Conservation (phyloP, 2,329 filamentous ascomycete genomes). For the Xylaria polymorpha region DNA sequence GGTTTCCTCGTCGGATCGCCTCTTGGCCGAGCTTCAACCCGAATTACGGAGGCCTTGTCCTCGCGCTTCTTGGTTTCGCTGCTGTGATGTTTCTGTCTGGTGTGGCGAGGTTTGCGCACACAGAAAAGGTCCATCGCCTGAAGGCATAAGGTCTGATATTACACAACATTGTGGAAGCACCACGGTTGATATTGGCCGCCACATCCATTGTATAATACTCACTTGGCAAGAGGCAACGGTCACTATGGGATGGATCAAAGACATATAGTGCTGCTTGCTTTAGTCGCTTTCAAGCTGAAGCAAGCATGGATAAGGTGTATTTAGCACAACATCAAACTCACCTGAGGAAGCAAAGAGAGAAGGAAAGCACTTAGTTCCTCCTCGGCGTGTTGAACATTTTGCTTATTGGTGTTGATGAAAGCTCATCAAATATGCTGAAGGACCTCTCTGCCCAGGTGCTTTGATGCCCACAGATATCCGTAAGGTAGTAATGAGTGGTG, state of each 20-base stretch:
- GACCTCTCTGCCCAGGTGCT: too few relatives aligned
- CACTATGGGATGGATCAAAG: constrained; percentile 1
- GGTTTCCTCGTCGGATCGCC: background rate
- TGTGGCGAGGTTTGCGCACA: constrained; percentile 29
- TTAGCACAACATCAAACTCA: background rate
- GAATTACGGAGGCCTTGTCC: background rate
- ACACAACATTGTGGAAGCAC: background rate
- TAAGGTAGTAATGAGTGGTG: too few relatives aligned
- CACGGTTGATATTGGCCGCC: background rate
- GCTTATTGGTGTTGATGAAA: background rate
- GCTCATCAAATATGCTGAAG: background rate
- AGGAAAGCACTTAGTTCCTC: constrained; percentile 13
- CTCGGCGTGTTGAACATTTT: background rate
- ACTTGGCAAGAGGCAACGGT: background rate
- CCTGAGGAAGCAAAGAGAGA: background rate
- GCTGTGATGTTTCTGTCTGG: constrained; percentile 10
- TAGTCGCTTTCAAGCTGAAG: constrained; percentile 23
- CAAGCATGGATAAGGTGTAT: constrained; percentile 15
- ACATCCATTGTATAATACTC: constrained; percentile 8
- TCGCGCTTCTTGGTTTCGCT: constrained; percentile 8
- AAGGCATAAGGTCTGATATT: background rate
- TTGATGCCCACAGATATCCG: background rate
- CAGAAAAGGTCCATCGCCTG: constrained; percentile 34
- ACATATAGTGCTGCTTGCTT: constrained; percentile 8
- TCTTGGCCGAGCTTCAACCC: constrained; percentile 13